Conservation (phyloP, 2,329 filamentous ascomycete genomes). For the Pseudocercospora crystallina region DNA sequence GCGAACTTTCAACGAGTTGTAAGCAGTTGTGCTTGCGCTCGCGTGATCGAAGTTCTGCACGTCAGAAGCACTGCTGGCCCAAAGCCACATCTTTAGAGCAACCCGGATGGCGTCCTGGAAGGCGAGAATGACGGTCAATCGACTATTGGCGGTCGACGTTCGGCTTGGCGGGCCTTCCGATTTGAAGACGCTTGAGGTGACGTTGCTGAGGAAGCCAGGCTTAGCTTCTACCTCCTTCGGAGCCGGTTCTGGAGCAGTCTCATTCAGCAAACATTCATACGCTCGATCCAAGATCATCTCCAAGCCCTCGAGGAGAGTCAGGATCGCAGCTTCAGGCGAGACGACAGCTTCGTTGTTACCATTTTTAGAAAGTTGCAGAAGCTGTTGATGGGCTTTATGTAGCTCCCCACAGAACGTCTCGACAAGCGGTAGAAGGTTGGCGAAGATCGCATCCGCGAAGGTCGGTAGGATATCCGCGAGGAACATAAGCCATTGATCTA, state of each 20-base stretch:
- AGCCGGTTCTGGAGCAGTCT: conserved; percentile 68
- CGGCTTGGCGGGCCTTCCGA: conserved; percentile 69
- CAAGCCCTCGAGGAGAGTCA: conserved; percentile 74
- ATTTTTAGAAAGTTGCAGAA: conserved; percentile 62
- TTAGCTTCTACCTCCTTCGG: conserved; percentile 75
- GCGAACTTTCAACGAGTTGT: conserved; percentile 86
- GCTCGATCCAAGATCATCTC: conserved; percentile 86
- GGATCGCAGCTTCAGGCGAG: conserved; percentile 28
- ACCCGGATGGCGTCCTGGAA: conserved; percentile 94
- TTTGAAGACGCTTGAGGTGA: conserved; percentile 88
- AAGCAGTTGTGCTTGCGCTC: conserved; percentile 72
- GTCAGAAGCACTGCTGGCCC: conserved; percentile 69
- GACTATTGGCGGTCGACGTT: conserved; percentile 84
- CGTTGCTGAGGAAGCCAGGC: conserved; percentile 85
- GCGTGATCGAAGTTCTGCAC: conserved; percentile 61
- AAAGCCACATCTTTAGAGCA: conserved; percentile 93
- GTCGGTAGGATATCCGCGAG: conserved; percentile 79
- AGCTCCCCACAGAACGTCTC: conserved; percentile 85
- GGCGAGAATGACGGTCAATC: conserved; percentile 88
- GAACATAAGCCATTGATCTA: conserved; percentile 91
- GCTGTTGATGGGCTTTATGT: conserved; percentile 65
- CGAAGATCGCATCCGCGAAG: conserved; percentile 81
- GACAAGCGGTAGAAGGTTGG: conserved; percentile 85
- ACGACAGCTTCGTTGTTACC: conserved; percentile 2
- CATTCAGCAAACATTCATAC: conserved; percentile 75